Base-by-base conservation (phyloP, 73 alveolate species). In the Uronychia setigera region DNA sequence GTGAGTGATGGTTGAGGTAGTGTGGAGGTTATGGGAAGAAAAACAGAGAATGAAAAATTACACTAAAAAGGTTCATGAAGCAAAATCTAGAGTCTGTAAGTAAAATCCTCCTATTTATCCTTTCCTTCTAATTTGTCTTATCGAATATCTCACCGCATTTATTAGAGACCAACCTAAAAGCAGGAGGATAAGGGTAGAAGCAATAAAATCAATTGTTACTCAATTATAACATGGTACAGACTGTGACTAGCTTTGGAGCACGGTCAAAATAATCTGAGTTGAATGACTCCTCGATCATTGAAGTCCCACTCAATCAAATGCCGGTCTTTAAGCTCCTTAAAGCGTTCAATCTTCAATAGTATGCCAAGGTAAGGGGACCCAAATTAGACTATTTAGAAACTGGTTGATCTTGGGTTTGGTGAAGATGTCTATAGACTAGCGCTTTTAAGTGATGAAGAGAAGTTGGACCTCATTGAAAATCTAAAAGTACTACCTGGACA, bases 401-500 rank as follows among this genome's bases (percentile, higher is more conserved):
- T 90, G 30, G 87, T 87, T 26, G 95, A 90, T 14, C 33, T 90
- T 0, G 95, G 95, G 9, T 90, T 35, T 59, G 95, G 95, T 13
- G 91, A 82, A 76, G 95, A 90, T 0, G 82, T 90, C 5, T 90
- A 90, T 85, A 90, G 78, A 59, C 35, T 90, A 29, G 95, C 95
- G 0, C 33, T 90, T 9, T 79, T 90, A 11, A 59, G 26, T 0
- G 91, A 74, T 1, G 80, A 75, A 32, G 79, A 90, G 57, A 60
- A 89, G 57, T 60, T 31, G 30, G 95, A 86, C 25, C 29, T 85
- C 32, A 59, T 90, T 0, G 81, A 80, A n/a, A 33, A 80, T 29
- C 33, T 90, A 31, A 90, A 90, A n/a, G 88, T 85, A 1, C 84
- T 90, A 59, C 95, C 95, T 29, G 95, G 95, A 11, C 95, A 90